Evolutionary conservation across 2,329 filamentous ascomycete genomes (phyloP).

Genomic region (Macrophomina pseudophaseolina): DNA sequence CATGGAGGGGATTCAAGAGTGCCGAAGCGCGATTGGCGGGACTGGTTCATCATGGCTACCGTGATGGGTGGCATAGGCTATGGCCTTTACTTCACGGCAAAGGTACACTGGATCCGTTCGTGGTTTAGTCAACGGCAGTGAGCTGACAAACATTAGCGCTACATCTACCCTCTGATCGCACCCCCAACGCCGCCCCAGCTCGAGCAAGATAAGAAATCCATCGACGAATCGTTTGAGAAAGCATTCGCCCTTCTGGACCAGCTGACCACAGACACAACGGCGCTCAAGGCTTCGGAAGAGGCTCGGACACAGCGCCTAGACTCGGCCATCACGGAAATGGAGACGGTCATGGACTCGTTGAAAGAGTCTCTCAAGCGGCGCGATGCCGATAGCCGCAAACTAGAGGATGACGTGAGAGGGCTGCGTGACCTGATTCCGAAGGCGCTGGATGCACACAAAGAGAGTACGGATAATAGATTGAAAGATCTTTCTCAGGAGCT

Average conservation of each 20-base stretch:
- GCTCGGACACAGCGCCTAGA: slow-evolving; percentile 84
- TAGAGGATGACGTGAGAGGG: slow-evolving; percentile 82
- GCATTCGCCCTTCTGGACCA: slow-evolving; percentile 93
- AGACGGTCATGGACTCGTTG: slow-evolving; percentile 79
- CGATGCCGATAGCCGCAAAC: slow-evolving; percentile 84
- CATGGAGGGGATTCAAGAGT: slow-evolving; percentile 39
- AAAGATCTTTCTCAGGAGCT: slow-evolving; percentile 87
- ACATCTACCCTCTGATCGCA: slow-evolving; percentile 86
- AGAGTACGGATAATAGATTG: slow-evolving; percentile 77
- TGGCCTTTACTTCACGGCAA: slow-evolving; percentile 84
- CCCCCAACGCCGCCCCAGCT: slow-evolving; percentile 93
- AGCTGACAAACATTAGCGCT: slow-evolving; percentile 64
- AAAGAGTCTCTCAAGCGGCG: slow-evolving; percentile 80
- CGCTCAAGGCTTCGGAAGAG: slow-evolving; percentile 85
- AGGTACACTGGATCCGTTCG: slow-evolving; percentile 56
- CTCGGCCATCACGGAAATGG: slow-evolving; percentile 78
- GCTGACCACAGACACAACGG: slow-evolving; percentile 84
- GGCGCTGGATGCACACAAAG: slow-evolving; percentile 86
- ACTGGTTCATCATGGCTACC: slow-evolving; percentile 99
- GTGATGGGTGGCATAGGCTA: slow-evolving; percentile 89
- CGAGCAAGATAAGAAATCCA: slow-evolving; percentile 89
- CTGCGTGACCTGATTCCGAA: slow-evolving; percentile 87
- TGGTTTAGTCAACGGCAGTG: slow-evolving; percentile 25
- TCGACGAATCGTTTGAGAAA: slow-evolving; percentile 92
- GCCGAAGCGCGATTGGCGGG: slow-evolving; percentile 90